These are phyloP conservation scores for Paramecium octaurelia DNA, from an alignment of 73 alveolate genomes.

Conservation along the genomic window DNA sequence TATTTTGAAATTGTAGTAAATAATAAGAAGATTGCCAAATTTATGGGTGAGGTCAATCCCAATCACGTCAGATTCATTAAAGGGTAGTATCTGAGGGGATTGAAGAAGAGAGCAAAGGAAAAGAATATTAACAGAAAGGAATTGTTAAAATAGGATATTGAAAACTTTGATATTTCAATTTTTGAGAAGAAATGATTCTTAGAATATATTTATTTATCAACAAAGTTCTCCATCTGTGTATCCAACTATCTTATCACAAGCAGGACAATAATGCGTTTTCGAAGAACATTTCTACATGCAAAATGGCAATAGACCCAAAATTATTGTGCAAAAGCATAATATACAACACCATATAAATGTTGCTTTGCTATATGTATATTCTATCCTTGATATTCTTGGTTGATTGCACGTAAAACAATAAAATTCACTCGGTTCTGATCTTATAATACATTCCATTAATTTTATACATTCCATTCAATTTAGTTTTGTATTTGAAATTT, in stretches of 20 bases:
- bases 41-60: constrained; percentile 44
- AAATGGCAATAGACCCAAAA: background rate
- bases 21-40: constrained; percentile 26
- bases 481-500: background rate
- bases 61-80: constrained; percentile 42
- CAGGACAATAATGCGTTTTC: constrained; percentile 17
- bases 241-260: background rate
- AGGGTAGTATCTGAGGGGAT: constrained; percentile 1
- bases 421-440: background rate
- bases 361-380: background rate
- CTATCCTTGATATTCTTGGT: background rate
- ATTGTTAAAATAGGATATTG: constrained; percentile 1
- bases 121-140: constrained; percentile 37
- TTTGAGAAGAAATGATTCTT: constrained; percentile 39
- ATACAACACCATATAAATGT: constrained; percentile 13
- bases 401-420: background rate
- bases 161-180: constrained; percentile 15
- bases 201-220: background rate
- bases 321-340: background rate
- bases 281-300: background rate
- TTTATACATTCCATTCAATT: background rate
- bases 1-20: constrained; percentile 50
- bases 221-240: background rate
- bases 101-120: constrained; percentile 42
- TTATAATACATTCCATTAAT: background rate